Conservation (phyloP, 108 stramenopile species). For the Fistulifera pelliculosa region DNA sequence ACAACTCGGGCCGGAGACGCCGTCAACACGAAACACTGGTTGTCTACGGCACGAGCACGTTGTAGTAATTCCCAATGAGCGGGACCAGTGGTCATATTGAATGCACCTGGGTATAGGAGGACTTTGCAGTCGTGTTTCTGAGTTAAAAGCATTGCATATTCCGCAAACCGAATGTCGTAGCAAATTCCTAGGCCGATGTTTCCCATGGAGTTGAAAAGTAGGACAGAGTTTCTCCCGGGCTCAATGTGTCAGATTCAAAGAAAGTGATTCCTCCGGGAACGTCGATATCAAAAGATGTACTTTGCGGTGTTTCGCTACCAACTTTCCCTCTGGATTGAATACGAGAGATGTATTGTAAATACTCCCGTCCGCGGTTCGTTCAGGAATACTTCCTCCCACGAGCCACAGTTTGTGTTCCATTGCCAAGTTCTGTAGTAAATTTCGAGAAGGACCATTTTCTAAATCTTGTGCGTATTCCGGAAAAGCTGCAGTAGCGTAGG, state of each 20-base stretch:
- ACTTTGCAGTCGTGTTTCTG: conserved; percentile 66
- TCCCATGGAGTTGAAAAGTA: conserved; percentile 69
- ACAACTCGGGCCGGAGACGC: conserved; percentile 90
- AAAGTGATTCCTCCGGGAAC: conserved; percentile 97
- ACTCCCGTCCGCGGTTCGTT: conserved; percentile 44
- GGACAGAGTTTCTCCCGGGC: conserved; percentile 57
- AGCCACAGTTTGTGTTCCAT: conserved; percentile 66
- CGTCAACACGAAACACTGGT: conserved; percentile 92
- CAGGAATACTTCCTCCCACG: conserved; percentile 97
- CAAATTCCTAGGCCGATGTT: conserved; percentile 94
- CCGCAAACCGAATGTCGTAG: conserved; percentile 99
- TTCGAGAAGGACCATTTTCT: conserved; percentile 30
- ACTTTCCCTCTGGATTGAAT: conserved; percentile 47
- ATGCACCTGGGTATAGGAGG: conserved; percentile 94
- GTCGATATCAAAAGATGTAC: conserved; percentile 99
- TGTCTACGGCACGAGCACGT: conserved; percentile 94
- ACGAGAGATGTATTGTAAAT: conserved; percentile 92
- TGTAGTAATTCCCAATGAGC: conserved; percentile 98
- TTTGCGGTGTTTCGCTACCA: conserved; percentile 92
- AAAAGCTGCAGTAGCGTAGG: conserved; percentile 95
- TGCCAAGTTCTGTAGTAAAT: conserved; percentile 51
- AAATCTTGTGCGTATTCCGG: conserved; percentile 88
- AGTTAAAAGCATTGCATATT: conserved; percentile 88
- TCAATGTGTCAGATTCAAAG: conserved; percentile 91
- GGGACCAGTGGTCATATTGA: conserved; percentile 98